Evolutionary conservation across 495 filamentous ascomycete genomes (phyloP), one percentile per base, ranked within the genome.

Genomic region (Hyphodiscus hymeniophilus): DNA sequence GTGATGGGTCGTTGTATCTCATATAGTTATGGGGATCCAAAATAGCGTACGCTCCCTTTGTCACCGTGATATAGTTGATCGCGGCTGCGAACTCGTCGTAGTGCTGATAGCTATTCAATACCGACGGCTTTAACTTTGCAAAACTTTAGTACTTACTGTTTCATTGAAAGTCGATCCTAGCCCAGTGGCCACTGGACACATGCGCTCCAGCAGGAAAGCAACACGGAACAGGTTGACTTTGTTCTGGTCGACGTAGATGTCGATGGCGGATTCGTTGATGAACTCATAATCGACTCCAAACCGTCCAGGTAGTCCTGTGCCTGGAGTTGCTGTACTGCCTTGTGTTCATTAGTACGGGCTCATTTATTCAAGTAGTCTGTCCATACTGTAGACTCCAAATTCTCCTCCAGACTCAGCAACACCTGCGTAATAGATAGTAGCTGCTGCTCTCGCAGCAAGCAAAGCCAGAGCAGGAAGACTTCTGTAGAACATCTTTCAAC

Each of bases 21-120:
- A 74, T 75, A 61, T 75, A 75, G 52, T 73, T 75, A 62, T 77
- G 73, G 16, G 71, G 71, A 52, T 76, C 73, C n/a, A 75, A 54
- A 54, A 74, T 76, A 15, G 61, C 63, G 49, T 76, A 64, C 50
- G 41, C 47, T 26, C 70, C 69, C 49, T 73, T 73, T 13, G 65
- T 73, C 32, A 66, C 60, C 3, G 69, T 75, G 42, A 74, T 69
- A 55, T 75, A 74, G 56, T 77, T 68, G 7, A 76, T 63, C 0
- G 73, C 63, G 30, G 70, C 57, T 42, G 70, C 72, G 60, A 66
- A 75, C 50, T 66, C 59, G 12, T 58, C 59, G 48, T 67, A 76
- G 56, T 75, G 68, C 39, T 65, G 30, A 32, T 26, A 16, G 2
- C 1, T 6, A 39, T 47, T 12, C 15, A 40, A 24, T 33, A n/a